phyloP scores from a whole-genome alignment of 306 rosid species.

The Hippophae gyantsensis region DNA sequence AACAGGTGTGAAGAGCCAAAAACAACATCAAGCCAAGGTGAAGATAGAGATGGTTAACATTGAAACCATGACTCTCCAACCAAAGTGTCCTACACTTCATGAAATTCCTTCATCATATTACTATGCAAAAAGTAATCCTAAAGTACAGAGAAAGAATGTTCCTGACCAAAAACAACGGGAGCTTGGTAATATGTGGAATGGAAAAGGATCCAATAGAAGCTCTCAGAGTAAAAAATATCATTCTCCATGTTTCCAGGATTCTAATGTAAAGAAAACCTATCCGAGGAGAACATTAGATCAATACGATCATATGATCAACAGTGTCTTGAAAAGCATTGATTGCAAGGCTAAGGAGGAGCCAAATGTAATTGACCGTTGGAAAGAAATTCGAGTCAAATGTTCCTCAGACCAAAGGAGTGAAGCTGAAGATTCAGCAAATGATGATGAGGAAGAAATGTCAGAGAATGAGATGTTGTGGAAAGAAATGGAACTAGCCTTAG shows the following conservation, averaged over 20 bases:
- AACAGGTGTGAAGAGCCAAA: slow-evolving; percentile 18
- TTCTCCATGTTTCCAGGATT: slow-evolving; percentile 14
- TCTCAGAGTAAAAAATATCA: slow-evolving; percentile 17
- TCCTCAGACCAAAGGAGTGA: slow-evolving; percentile 3
- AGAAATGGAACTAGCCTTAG: slow-evolving; percentile 72
- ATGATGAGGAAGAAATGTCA: slow-evolving; percentile 41
- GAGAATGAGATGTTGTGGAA: slow-evolving; percentile 72
- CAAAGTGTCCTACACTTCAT: slow-evolving; percentile 18
- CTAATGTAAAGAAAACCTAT: slow-evolving; percentile 25
- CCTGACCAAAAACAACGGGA: slow-evolving; percentile 34
- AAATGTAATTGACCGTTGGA: slow-evolving; percentile 65
- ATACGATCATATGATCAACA: slow-evolving; percentile 66
- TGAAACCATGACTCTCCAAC: slow-evolving; percentile 12
- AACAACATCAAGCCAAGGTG: slow-evolving; percentile 26
- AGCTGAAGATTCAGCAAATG: slow-evolving; percentile 19
- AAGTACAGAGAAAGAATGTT: slow-evolving; percentile 26
- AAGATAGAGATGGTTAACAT: slow-evolving; percentile 27
- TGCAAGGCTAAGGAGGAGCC: slow-evolving; percentile 35
- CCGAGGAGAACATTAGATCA: slow-evolving; percentile 51
- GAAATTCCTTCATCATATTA: slow-evolving; percentile 26
- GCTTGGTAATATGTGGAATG: slow-evolving; percentile 45
- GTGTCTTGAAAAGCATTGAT: slow-evolving; percentile 54
- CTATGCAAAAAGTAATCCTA: slow-evolving; percentile 27
- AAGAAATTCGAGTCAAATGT: slow-evolving; percentile 25
- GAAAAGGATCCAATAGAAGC: slow-evolving; percentile 22